Conservation (phyloP, 2,329 filamentous ascomycete genomes). For the Diaporthe velutina region DNA sequence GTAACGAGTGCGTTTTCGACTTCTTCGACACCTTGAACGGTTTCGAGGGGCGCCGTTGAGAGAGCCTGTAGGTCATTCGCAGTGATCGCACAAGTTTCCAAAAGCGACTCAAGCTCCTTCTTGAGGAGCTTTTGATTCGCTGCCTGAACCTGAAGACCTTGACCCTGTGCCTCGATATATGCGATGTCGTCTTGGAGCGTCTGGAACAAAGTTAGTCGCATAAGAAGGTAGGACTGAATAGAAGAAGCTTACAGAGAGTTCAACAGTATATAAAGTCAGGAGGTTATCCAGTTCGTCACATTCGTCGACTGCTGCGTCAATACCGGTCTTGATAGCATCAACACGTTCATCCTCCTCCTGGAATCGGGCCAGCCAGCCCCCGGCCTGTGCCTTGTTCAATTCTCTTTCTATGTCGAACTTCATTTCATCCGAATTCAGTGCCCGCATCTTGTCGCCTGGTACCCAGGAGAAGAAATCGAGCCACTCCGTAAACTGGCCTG, state of each 20-base stretch:
- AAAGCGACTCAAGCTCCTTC: conserved; percentile 87
- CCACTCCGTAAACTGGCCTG: conserved; percentile 84
- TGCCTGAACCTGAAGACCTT: conserved; percentile 96
- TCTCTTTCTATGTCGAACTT: conserved; percentile 88
- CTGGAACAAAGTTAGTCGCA: conserved; percentile 58
- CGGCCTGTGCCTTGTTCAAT: conserved; percentile 90
- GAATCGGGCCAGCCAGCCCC: conserved; percentile 88
- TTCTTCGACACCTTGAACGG: conserved; percentile 76
- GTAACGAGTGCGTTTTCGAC: conserved; percentile 84
- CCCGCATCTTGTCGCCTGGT: conserved; percentile 78
- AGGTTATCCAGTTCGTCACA: conserved; percentile 97
- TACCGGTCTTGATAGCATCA: conserved; percentile 84
- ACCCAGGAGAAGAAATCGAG: conserved; percentile 92
- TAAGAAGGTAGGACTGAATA: background rate
- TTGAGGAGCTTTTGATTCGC: conserved; percentile 96
- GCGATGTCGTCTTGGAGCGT: conserved; percentile 95
- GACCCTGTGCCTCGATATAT: conserved; percentile 96
- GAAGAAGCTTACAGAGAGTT: conserved; percentile 79
- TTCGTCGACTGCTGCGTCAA: conserved; percentile 92
- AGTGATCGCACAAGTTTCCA: conserved; percentile 92
- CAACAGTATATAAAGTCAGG: conserved; percentile 93
- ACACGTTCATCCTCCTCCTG: conserved; percentile 92
- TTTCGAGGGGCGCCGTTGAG: conserved; percentile 79
- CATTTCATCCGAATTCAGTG: conserved; percentile 82
- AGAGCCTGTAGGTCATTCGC: conserved; percentile 80